Conservation (phyloP, 495 filamentous ascomycete genomes). For the Bryoglossum gracile region DNA sequence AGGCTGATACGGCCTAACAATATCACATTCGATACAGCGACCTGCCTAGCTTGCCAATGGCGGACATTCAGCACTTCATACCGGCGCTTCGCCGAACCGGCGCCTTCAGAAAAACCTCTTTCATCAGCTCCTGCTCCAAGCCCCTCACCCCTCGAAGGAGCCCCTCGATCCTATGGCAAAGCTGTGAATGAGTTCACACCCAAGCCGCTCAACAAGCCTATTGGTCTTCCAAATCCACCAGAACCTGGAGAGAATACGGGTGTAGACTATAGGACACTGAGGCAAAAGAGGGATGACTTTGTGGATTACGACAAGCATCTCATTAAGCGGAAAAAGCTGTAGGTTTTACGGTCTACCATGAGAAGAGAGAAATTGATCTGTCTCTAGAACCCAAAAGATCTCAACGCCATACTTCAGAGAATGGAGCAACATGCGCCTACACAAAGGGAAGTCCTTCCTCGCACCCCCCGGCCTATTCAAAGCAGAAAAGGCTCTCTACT, state of each 20-base stretch:
- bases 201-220: slow-evolving; percentile 65
- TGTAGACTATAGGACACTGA: slow-evolving; percentile 56
- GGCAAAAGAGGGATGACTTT: slow-evolving; percentile 71
- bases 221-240: slow-evolving; percentile 71
- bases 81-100: slow-evolving; percentile 30
- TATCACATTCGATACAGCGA: slow-evolving; percentile 17
- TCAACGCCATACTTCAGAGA: slow-evolving; percentile 87
- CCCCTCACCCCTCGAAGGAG: slow-evolving; percentile 35
- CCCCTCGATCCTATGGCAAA: slow-evolving; percentile 49
- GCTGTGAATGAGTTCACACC: slow-evolving; percentile 54
- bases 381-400: slow-evolving; percentile 46
- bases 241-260: slow-evolving; percentile 72
- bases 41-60: slow-evolving; percentile 42
- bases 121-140: slow-evolving; percentile 3
- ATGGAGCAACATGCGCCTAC: slow-evolving; percentile 72
- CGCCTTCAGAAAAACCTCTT: slow-evolving; percentile 14
- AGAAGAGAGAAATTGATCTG: not conserved
- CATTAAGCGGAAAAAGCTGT: slow-evolving; percentile 63
- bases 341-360: slow-evolving; percentile 24
- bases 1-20: slow-evolving; percentile 14
- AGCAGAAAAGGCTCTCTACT: slow-evolving; percentile 69
- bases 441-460: slow-evolving; percentile 83
- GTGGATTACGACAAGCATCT: slow-evolving; percentile 80
- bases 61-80: slow-evolving; percentile 39
- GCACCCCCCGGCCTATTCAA: slow-evolving; percentile 72